phyloP scores from a whole-genome alignment of 352 stramenopile species.

The Phytopythium sindhum region DNA sequence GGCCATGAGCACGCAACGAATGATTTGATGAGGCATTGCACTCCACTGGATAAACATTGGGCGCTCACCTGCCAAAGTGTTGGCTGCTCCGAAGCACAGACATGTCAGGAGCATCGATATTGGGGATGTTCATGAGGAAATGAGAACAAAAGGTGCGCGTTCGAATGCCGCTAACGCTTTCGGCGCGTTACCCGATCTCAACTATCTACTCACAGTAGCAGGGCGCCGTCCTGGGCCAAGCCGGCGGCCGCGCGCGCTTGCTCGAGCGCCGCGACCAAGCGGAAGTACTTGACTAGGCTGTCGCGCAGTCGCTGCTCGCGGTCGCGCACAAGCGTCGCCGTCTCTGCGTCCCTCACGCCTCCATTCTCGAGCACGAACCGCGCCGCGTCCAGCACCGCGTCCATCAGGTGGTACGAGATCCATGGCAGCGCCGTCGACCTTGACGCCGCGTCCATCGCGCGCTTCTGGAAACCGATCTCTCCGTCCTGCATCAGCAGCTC shows the following conservation, averaged over 20 bases:
- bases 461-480: conserved; percentile 33
- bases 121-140: no score
- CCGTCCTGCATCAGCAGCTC: conserved; percentile 33
- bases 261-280: conserved; percentile 41
- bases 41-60: no score
- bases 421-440: conserved; percentile 35
- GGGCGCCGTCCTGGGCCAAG: conserved; percentile 20
- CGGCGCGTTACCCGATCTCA: neutral
- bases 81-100: no score
- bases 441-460: conserved; percentile 19
- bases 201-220: conserved; percentile 4
- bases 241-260: conserved; percentile 46
- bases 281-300: conserved; percentile 51
- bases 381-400: conserved; percentile 50
- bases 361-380: conserved; percentile 30
- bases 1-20: no score
- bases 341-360: conserved; percentile 5
- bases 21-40: no score
- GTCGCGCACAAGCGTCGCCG: conserved; percentile 21
- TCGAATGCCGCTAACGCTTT: neutral
- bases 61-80: no score
- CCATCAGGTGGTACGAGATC: conserved; percentile 70
- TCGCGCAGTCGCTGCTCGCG: conserved; percentile 34
- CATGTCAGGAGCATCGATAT: no score
- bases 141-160: neutral